Conservation (phyloP, 495 filamentous ascomycete genomes). For the Xylaria flabelliformis region DNA sequence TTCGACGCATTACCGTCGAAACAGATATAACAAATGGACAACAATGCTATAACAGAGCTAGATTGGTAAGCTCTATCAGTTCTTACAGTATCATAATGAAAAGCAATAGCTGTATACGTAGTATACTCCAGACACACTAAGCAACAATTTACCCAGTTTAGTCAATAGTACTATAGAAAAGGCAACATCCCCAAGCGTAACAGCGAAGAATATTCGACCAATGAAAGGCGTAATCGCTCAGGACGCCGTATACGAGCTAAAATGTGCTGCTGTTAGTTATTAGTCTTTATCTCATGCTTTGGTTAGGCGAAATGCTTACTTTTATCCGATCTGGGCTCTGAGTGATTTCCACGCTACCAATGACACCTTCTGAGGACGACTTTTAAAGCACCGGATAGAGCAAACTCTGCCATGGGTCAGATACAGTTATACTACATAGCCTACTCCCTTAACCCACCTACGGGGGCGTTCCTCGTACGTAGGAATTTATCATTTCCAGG, state of each 20-base stretch:
- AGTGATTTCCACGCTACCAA: slow-evolving; percentile 4
- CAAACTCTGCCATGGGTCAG: too few relatives aligned
- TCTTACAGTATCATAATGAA: neutral
- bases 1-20: slow-evolving; percentile 40
- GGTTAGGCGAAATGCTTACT: neutral
- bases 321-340: neutral
- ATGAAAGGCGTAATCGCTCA: neutral
- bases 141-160: neutral
- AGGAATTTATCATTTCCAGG: neutral
- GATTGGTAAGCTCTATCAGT: neutral
- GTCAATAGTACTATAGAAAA: neutral
- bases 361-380: neutral
- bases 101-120: neutral
- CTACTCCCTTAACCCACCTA: neutral
- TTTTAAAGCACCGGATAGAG: neutral
- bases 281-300: neutral
- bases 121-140: neutral
- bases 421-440: too few relatives aligned
- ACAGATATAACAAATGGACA: neutral
- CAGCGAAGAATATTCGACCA: neutral
- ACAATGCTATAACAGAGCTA: neutral
- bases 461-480: neutral
- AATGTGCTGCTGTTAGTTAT: neutral
- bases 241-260: neutral
- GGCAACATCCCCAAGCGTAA: neutral